These are phyloP conservation scores for Flammula alnicola DNA, from an alignment of 1,284 basidiomycete species.

Conservation along the genomic window DNA sequence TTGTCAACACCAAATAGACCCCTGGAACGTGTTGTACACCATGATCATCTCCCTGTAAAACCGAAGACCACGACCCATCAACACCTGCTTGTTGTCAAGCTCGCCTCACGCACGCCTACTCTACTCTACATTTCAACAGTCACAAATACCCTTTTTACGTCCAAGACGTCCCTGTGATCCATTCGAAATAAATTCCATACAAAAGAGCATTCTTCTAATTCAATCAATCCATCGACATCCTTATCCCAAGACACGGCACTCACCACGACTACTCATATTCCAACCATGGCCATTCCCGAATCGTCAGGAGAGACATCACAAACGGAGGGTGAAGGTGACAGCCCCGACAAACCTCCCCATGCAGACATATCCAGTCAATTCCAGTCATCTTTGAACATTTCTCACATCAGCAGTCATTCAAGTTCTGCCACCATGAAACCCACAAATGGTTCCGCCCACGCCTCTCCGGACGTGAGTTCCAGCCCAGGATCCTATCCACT, in stretches of 20 bases:
- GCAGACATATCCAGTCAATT: constrained; percentile 31
- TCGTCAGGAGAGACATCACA: constrained; percentile 54
- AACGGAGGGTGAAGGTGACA: constrained; percentile 61
- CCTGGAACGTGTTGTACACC: constrained; percentile 38
- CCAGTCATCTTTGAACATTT: constrained; percentile 25
- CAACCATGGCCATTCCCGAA: constrained; percentile 47
- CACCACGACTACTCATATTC: constrained; percentile 23
- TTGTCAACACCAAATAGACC: constrained; percentile 25
- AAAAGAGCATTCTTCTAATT: constrained; percentile 22
- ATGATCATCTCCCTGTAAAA: constrained; percentile 46
- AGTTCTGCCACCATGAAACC: constrained; percentile 25
- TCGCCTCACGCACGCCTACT: constrained; percentile 20
- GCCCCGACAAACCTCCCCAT: constrained; percentile 63
- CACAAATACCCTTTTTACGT: constrained; percentile 27
- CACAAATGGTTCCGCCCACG: constrained; percentile 24
- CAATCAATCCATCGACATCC: constrained; percentile 19
- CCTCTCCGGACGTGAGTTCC: constrained; percentile 5
- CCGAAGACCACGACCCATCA: constrained; percentile 28
- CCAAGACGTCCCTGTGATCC: constrained; percentile 15
- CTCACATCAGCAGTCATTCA: constrained; percentile 20
- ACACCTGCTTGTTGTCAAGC: constrained; percentile 30
- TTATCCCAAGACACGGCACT: constrained; percentile 21
- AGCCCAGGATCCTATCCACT: constrained; percentile 44
- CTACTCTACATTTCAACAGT: constrained; percentile 20
- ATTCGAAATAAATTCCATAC: constrained; percentile 9